Base-by-base conservation (phyloP, 805 yeast genomes). In the Yamadazyma tumulicola region DNA sequence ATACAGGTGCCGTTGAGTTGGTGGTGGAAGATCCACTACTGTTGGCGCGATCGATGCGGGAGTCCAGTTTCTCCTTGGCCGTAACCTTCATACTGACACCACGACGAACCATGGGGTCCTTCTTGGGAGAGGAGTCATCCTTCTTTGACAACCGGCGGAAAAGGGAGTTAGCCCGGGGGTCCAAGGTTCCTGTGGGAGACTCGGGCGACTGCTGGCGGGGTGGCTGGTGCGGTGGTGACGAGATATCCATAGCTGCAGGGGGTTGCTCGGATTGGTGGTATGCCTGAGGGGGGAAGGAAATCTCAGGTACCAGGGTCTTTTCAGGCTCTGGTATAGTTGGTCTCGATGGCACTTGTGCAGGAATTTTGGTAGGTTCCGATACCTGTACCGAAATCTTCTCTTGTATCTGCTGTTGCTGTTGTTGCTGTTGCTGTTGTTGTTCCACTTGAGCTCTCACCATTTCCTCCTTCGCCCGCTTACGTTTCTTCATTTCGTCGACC, bases 401-500 rank as follows among this genome's bases (percentile, higher is more conserved):
- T 30, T 29, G 38, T 15, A 11, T 13, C 4, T 16, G 6, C 13
- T 25, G 30, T 17, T 14, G 31, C 18, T 22, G 21, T 24, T 26
- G 41, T 19, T 37, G 37, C 32, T 42, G 46, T 32, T 28, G 37
- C 35, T 49, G 55, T 9, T 29, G 24, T 29, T 49, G 57, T 31
- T 49, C 53, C 29, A 51, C 30, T 36, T 53, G 61, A 22, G 54
- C 52, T 47, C 41, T 65, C 34, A 57, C 48, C 2, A 70, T 65
- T 43, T 67, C 73, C 34, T 72, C 77, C 58, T 81, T 79, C 5
- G 79, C 77, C 45, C 61, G 65, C 60, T 80, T 81, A 37, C 96
- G 74, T 51, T 74, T 78, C 43, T 72, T 54, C 82, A 86, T 85
- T 61, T 93, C 98, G 34, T 77, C 81, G 12, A 88, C 95, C 44